Evolutionary conservation across 495 filamentous ascomycete species (phyloP).

Genomic region (Aspergillus nanangensis): DNA sequence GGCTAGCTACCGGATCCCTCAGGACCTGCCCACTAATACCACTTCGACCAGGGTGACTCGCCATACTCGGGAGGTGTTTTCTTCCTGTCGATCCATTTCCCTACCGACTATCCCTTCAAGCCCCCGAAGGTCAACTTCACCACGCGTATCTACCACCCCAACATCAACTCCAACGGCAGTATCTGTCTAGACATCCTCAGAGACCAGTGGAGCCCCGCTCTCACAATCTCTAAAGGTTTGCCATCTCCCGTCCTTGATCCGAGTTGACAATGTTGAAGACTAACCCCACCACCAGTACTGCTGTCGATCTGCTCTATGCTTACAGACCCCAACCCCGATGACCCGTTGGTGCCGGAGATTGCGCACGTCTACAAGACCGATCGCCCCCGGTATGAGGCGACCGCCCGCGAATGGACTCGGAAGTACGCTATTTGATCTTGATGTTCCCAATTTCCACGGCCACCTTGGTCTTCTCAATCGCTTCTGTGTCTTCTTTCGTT

Average conservation of each 20-base stretch:
- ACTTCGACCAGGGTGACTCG: slow-evolving; percentile 68
- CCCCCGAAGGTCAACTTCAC: slow-evolving; percentile 99
- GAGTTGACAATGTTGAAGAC: slow-evolving; percentile 9
- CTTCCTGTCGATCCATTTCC: slow-evolving; percentile 97
- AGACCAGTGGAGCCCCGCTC: slow-evolving; percentile 97
- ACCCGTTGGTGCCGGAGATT: slow-evolving; percentile 96
- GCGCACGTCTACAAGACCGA: slow-evolving; percentile 99
- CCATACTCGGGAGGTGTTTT: slow-evolving; percentile 97
- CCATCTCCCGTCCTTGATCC: neutral
- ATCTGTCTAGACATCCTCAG: slow-evolving; percentile 97
- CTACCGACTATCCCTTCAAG: slow-evolving; percentile 99
- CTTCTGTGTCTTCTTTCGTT: slow-evolving; percentile 32
- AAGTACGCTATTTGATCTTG: slow-evolving; percentile 82
- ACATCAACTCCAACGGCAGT: slow-evolving; percentile 99
- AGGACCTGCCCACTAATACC: neutral
- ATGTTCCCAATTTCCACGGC: slow-evolving; percentile 22
- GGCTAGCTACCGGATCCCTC: no score
- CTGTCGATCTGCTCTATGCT: slow-evolving; percentile 99
- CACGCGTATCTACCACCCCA: slow-evolving; percentile 98
- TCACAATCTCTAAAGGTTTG: slow-evolving; percentile 97
- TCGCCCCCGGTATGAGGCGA: slow-evolving; percentile 88
- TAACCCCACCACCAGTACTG: slow-evolving; percentile 79
- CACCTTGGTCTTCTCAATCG: slow-evolving; percentile 24
- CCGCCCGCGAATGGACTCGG: slow-evolving; percentile 95
- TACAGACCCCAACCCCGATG: slow-evolving; percentile 98